Conservation (phyloP, 2,329 filamentous ascomycete species). For the Cladosporium sp. region DNA sequence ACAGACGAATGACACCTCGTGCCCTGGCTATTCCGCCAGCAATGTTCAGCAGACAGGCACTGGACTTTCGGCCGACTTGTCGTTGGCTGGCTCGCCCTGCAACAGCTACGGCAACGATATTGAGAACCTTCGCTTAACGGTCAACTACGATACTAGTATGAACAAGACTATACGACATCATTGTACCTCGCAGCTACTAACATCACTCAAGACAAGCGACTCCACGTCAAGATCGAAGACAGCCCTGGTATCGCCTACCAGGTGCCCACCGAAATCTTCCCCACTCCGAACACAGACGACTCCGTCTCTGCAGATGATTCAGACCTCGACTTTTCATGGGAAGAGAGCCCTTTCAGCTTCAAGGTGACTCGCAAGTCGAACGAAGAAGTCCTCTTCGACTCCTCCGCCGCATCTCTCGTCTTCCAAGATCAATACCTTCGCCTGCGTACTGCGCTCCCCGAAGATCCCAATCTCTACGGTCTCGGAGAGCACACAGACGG, state of each 20-base stretch:
- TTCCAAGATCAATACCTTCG: constrained; percentile 77
- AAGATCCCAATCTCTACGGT: constrained; percentile 69
- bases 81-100: constrained; percentile 18
- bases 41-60: constrained; percentile 14
- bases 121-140: constrained; percentile 41
- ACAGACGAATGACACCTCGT: constrained; percentile 11
- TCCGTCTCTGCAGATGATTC: constrained; percentile 28
- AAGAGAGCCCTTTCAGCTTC: constrained; percentile 32
- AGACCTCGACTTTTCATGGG: constrained; percentile 50
- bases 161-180: neutral
- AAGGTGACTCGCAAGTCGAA: constrained; percentile 14
- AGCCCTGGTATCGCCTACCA: constrained; percentile 11
- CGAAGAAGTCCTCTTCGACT: constrained; percentile 59
- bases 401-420: constrained; percentile 60
- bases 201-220: constrained; percentile 11
- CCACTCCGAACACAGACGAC: constrained; percentile 22
- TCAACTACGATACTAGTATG: constrained; percentile 59
- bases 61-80: constrained; percentile 17
- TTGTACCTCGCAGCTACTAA: constrained; percentile 3
- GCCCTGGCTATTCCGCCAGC: constrained; percentile 18
- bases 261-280: constrained; percentile 12
- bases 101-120: constrained; percentile 20
- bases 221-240: constrained; percentile 18
- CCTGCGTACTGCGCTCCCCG: constrained; percentile 65
- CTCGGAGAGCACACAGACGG: constrained; percentile 73